Evolutionary conservation across 1,139 yeast species (phyloP), one percentile per base, ranked within the genome.

Genomic region (Magnusiomyces paraingens): DNA sequence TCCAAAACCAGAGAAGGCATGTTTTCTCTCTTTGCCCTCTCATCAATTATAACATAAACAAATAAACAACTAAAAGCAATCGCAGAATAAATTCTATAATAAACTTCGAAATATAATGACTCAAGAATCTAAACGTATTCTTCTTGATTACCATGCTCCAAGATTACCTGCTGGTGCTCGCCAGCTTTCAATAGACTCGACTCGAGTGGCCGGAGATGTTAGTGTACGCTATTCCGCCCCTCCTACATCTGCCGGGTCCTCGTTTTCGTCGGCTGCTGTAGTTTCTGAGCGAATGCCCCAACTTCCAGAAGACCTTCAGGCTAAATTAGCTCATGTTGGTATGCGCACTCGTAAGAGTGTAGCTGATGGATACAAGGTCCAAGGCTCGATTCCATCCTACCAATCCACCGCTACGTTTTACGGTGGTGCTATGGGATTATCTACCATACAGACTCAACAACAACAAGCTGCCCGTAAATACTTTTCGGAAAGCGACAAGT

Each of bases 291-390:
- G 43, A 21, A 3, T 14, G 14, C 67, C 67, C 26, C 54, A 52
- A 41, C 54, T 62, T 17, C 60, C 64, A 5, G 64, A 61, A 32
- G 70, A 64, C 26, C 39, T 65, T 17, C 68, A 64, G 54, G 57
- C 64, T 2, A 58, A 58, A 46, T 61, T 67, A 18, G 53, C 61
- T 11, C 59, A 61, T 18, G 64, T 66, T 17, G 68, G 69, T 29
- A 63, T 64, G 66, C 58, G 62, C 47, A 67, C 68, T 20, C 61
- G 71, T 45, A 66, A 64, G 57, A 58, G 59, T 35, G 65, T 66
- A n/a, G 61, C 63, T 32, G 69, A 67, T 32, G 70, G 70, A 26
- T 66, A 66, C 58, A 63, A 62, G 51, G 50, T 50, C 32, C 55
- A 53, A 32, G 57, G 60, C 18, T 52, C 64, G 2, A 55, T 63